Conservation (phyloP, 2,329 filamentous ascomycete genomes). For the Colletotrichum camelliae region DNA sequence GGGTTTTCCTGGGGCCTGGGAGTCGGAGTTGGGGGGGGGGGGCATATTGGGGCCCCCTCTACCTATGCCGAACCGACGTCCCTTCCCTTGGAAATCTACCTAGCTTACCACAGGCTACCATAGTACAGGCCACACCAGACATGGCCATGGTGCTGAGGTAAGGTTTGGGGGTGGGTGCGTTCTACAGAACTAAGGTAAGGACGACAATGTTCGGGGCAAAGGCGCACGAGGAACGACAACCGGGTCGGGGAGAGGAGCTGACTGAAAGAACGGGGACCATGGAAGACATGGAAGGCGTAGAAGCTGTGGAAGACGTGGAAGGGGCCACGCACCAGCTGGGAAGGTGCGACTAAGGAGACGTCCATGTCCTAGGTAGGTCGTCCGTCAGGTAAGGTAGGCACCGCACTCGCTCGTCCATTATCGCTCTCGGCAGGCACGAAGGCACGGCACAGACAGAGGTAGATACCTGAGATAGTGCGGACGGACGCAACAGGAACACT, state of each 20-base stretch:
- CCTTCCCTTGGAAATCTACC: not conserved
- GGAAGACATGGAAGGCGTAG: slow-evolving; percentile 4
- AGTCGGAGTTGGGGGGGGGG: not conserved
- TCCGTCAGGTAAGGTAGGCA: not conserved
- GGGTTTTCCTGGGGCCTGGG: not conserved
- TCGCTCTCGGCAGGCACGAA: not conserved
- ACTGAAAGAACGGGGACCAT: not conserved
- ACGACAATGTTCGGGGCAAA: slow-evolving; percentile 4
- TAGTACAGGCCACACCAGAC: not conserved
- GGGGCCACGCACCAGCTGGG: not conserved
- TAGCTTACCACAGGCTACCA: not conserved
- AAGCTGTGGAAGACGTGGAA: not conserved
- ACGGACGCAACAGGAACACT: not conserved
- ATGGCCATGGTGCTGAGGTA: not conserved
- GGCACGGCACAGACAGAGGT: not conserved
- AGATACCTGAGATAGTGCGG: not conserved
- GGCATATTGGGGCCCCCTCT: not conserved
- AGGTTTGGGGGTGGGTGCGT: slow-evolving; percentile 5
- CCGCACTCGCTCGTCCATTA: not conserved
- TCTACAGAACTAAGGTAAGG: not conserved
- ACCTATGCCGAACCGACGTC: not conserved
- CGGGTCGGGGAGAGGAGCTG: not conserved
- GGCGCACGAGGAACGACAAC: not conserved
- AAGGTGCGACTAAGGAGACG: not conserved
- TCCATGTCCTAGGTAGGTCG: not conserved